These are phyloP conservation scores for Kwoniella sp. DNA, from an alignment of 768 basidiomycete genomes.

Conservation along the genomic window DNA sequence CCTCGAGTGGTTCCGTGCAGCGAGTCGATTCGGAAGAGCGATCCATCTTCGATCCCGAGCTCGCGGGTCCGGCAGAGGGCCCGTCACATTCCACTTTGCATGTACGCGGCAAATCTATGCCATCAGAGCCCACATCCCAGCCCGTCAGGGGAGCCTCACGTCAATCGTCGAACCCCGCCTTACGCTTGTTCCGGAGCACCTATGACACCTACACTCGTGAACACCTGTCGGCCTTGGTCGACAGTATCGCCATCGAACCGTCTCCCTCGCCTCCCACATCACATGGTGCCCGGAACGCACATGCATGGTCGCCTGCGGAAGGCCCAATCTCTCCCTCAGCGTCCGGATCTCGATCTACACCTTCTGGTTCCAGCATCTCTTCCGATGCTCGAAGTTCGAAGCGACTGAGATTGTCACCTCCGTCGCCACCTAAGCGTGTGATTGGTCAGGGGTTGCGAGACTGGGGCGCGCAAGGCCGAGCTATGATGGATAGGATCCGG, in stretches of 20 bases:
- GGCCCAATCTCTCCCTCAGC: slow-evolving; percentile 9
- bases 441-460: slow-evolving; percentile 21
- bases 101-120: neutral
- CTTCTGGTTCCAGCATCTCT: slow-evolving; percentile 6
- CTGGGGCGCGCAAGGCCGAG: slow-evolving; percentile 45
- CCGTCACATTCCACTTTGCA: slow-evolving; percentile 17
- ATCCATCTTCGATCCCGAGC: slow-evolving; percentile 10
- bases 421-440: slow-evolving; percentile 18
- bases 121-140: neutral
- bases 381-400: slow-evolving; percentile 29
- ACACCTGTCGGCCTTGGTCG: slow-evolving; percentile 87
- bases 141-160: slow-evolving; percentile 5
- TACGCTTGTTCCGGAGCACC: slow-evolving; percentile 75
- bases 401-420: slow-evolving; percentile 31
- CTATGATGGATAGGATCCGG: slow-evolving; percentile 44
- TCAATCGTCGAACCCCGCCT: slow-evolving; percentile 17
- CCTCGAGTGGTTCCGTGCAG: slow-evolving; percentile 3
- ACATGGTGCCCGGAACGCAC: slow-evolving; percentile 7
- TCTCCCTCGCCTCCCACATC: slow-evolving; percentile 31
- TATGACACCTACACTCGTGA: slow-evolving; percentile 96
- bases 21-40: neutral
- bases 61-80: neutral
- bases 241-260: slow-evolving; percentile 68
- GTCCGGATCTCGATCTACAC: slow-evolving; percentile 14
- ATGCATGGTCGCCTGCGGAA: slow-evolving; percentile 20